phyloP scores from a whole-genome alignment of 2,329 filamentous ascomycete species.

The Tothia fuscella region DNA sequence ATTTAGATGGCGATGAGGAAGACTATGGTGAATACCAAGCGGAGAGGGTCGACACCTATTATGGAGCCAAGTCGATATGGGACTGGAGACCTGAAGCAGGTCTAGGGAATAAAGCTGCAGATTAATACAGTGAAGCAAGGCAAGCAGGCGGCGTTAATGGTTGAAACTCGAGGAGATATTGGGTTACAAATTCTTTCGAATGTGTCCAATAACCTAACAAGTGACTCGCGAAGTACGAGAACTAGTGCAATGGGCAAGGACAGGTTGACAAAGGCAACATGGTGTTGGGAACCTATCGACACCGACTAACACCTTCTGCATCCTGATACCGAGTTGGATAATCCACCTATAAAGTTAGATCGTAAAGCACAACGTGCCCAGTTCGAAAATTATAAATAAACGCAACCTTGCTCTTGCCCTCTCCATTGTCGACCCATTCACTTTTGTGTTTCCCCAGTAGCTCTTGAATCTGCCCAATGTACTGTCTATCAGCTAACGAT shows the following conservation, averaged over 20 bases:
- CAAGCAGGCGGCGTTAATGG: too few species aligned
- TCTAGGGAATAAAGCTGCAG: too few species aligned
- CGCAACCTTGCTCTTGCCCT: slow-evolving; percentile 48
- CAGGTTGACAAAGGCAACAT: too few species aligned
- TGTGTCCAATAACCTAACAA: too few species aligned
- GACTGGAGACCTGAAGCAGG: background rate
- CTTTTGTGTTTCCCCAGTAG: slow-evolving; percentile 53
- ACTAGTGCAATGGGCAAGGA: too few species aligned
- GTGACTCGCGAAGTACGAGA: too few species aligned
- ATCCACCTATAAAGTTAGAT: slow-evolving; percentile 38
- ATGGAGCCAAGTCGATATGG: background rate
- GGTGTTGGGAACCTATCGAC: background rate
- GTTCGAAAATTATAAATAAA: slow-evolving; percentile 91
- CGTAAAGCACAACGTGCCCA: slow-evolving; percentile 74
- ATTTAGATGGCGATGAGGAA: slow-evolving; percentile 18
- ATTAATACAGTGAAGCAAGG: too few species aligned
- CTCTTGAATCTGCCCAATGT: slow-evolving; percentile 71
- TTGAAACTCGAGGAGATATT: too few species aligned
- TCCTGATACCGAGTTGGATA: background rate
- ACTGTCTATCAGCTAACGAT: slow-evolving; percentile 65
- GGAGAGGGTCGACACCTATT: background rate
- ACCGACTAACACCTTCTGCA: background rate
- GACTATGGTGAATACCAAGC: slow-evolving; percentile 13
- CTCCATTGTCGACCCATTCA: slow-evolving; percentile 34
- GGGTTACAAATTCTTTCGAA: too few species aligned